Evolutionary conservation across 1,284 basidiomycete genomes (phyloP).

Genomic region (Ganoderma resinaceum): DNA sequence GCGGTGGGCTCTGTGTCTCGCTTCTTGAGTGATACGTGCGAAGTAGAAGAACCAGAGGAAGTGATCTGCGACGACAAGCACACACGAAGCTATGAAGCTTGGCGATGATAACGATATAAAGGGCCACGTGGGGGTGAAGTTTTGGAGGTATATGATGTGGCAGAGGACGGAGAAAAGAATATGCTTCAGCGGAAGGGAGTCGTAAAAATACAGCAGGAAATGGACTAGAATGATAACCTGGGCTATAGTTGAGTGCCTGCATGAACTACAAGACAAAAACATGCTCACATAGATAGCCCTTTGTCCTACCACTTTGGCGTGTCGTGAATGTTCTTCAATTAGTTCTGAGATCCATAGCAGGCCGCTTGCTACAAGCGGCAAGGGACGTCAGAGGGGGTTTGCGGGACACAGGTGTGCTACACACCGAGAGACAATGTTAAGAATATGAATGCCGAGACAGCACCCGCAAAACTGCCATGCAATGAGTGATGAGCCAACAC

Average conservation of each 20-base stretch:
- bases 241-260: neutral
- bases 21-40: slow-evolving; percentile 67
- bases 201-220: slow-evolving; percentile 78
- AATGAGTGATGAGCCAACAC: neutral
- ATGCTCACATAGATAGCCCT: slow-evolving; percentile 83
- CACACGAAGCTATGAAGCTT: slow-evolving; percentile 85
- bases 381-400: neutral
- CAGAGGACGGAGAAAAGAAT: slow-evolving; percentile 82
- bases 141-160: slow-evolving; percentile 89
- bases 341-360: slow-evolving; percentile 92
- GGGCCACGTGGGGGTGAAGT: slow-evolving; percentile 90
- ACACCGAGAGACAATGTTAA: slow-evolving; percentile 45
- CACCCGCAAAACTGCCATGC: slow-evolving; percentile 43
- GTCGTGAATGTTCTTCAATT: slow-evolving; percentile 89
- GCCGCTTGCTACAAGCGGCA: slow-evolving; percentile 74
- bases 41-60: slow-evolving; percentile 97
- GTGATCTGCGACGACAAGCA: slow-evolving; percentile 86
- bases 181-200: slow-evolving; percentile 79
- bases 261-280: neutral
- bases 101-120: slow-evolving; percentile 86
- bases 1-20: slow-evolving; percentile 53
- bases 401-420: slow-evolving; percentile 11
- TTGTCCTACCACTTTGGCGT: slow-evolving; percentile 83
- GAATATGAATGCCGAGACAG: slow-evolving; percentile 44
- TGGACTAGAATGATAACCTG: slow-evolving; percentile 84